Conservation (phyloP, 257 asterid genomes). For the Echium plantagineum region DNA sequence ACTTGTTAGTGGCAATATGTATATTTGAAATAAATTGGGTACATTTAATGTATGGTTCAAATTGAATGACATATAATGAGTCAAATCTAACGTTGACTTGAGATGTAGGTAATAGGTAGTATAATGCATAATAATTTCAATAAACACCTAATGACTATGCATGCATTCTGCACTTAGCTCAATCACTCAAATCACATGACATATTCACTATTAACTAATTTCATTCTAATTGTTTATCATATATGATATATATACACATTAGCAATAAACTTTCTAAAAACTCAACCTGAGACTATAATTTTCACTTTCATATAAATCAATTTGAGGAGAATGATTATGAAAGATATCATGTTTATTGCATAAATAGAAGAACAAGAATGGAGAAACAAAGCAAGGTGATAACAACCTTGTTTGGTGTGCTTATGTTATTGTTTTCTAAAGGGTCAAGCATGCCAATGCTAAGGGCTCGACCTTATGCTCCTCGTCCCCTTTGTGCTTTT, state of each 20-base stretch:
- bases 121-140: too few relatives aligned
- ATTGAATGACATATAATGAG: too few relatives aligned
- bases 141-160: background rate
- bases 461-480: constrained; percentile 4
- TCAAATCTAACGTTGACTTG: too few relatives aligned
- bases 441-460: constrained; percentile 23
- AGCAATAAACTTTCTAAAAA: background rate
- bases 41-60: too few relatives aligned
- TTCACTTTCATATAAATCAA: constrained; percentile 26
- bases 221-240: background rate
- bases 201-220: background rate
- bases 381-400: constrained; percentile 21
- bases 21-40: too few relatives aligned
- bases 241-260: background rate
- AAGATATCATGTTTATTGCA: background rate
- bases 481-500: constrained; percentile 41
- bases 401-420: constrained; percentile 17
- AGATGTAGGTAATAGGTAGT: too few relatives aligned
- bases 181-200: background rate
- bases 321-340: constrained; percentile 4
- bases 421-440: constrained; percentile 28
- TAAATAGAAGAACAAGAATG: constrained; percentile 26
- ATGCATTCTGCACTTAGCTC: background rate
- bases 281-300: background rate
- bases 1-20: too few relatives aligned